Conservation (phyloP, 768 basidiomycete genomes). For the Leccinum longicurvipes region DNA sequence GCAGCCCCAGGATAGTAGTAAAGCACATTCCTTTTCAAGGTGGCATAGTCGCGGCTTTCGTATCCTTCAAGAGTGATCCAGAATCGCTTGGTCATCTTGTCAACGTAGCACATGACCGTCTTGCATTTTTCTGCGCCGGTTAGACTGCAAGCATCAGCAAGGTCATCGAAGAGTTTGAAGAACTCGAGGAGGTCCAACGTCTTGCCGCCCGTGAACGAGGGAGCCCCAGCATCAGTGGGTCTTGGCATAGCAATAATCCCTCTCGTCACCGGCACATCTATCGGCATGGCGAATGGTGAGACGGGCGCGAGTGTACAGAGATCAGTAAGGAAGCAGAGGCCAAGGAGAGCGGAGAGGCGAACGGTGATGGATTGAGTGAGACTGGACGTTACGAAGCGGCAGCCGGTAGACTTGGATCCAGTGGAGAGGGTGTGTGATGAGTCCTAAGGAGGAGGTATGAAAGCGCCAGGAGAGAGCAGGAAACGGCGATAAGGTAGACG, state of each 20-base stretch:
- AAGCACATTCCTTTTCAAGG: background rate
- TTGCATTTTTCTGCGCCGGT: background rate
- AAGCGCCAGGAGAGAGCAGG: too few relatives aligned
- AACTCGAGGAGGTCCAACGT: background rate
- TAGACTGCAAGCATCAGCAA: background rate
- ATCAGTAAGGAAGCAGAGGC: too few relatives aligned
- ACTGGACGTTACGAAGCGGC: too few relatives aligned
- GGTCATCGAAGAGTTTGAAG: background rate
- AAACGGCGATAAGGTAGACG: too few relatives aligned
- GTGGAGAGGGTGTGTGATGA: too few relatives aligned
- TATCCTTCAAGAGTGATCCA: background rate
- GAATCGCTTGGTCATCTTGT: background rate
- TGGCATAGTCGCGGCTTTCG: background rate
- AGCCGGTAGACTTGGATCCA: too few relatives aligned
- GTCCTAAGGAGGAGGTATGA: too few relatives aligned
- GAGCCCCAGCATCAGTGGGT: background rate
- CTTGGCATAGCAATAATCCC: background rate
- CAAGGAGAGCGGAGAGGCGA: too few relatives aligned
- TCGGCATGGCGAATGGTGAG: background rate
- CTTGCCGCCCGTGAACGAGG: background rate
- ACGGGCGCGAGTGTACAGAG: background rate
- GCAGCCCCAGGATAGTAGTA: background rate
- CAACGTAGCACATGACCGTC: background rate
- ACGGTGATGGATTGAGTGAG: too few relatives aligned
- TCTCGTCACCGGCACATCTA: background rate